Evolutionary conservation across 768 basidiomycete genomes (phyloP).

Genomic region (Phanerodontia chrysosporium): DNA sequence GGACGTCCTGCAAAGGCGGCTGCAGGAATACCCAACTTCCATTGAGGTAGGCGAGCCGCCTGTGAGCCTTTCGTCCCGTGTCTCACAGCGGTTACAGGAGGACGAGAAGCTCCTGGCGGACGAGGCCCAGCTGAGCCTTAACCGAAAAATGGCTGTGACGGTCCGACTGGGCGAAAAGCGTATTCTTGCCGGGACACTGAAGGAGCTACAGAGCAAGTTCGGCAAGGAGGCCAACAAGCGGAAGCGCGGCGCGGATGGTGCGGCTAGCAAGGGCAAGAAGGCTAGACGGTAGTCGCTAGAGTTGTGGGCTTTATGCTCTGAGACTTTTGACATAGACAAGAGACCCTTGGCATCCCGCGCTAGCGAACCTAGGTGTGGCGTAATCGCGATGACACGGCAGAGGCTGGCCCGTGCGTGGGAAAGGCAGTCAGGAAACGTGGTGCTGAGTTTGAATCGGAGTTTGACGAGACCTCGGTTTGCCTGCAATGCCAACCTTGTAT

Average conservation of each 20-base stretch:
- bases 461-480: slow-evolving; percentile 21
- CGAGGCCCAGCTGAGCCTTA: slow-evolving; percentile 30
- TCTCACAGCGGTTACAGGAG: slow-evolving; percentile 33
- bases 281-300: not conserved
- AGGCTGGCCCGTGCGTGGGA: slow-evolving; percentile 48
- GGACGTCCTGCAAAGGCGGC: slow-evolving; percentile 45
- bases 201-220: not conserved
- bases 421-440: slow-evolving; percentile 11
- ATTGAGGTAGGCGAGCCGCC: slow-evolving; percentile 44
- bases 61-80: not conserved
- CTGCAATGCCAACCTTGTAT: slow-evolving; percentile 27
- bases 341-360: not conserved
- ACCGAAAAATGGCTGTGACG: slow-evolving; percentile 58
- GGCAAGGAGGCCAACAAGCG: slow-evolving; percentile 1
- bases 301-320: not conserved
- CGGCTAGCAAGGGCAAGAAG: not conserved
- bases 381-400: not conserved
- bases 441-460: slow-evolving; percentile 42
- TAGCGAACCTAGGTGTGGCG: too few species aligned
- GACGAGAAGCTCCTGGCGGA: slow-evolving; percentile 40
- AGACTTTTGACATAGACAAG: not conserved
- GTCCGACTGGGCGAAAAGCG: slow-evolving; percentile 81
- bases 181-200: slow-evolving; percentile 40
- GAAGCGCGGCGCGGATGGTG: not conserved
- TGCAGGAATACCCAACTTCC: slow-evolving; percentile 53